Conservation (phyloP, 768 basidiomycete genomes). For the Mycena olivaceomarginata region DNA sequence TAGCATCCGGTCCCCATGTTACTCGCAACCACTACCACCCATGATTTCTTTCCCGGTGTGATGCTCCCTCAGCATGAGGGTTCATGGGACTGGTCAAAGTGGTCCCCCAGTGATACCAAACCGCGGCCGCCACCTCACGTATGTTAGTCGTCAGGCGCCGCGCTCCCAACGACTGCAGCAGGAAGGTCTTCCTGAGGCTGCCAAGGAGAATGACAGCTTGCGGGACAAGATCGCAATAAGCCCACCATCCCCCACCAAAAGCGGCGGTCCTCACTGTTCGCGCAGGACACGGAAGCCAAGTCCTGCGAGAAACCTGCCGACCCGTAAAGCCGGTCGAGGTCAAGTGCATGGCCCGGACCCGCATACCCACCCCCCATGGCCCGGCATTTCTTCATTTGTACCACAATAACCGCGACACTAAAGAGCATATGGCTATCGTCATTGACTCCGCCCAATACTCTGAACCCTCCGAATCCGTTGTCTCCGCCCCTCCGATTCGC, state of each 20-base stretch:
- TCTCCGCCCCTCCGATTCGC: constrained; percentile 80
- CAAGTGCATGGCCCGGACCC: constrained; percentile 96
- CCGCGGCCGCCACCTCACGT: constrained; percentile 71
- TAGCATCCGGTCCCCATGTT: constrained; percentile 83
- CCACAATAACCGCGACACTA: constrained; percentile 93
- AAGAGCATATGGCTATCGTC: constrained; percentile 98
- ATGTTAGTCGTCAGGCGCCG: constrained; percentile 87
- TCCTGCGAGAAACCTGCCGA: constrained; percentile 50
- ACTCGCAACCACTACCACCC: constrained; percentile 91
- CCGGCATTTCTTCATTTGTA: constrained; percentile 95
- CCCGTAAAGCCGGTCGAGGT: constrained; percentile 72
- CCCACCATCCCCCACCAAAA: constrained; percentile 63
- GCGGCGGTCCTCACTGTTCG: constrained; percentile 59
- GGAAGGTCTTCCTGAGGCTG: constrained; percentile 55
- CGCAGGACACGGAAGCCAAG: constrained; percentile 50
- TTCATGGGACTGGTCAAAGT: constrained; percentile 77
- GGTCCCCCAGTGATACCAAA: constrained; percentile 64
- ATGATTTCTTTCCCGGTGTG: constrained; percentile 83
- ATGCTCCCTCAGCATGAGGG: constrained; percentile 71
- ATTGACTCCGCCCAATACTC: constrained; percentile 92
- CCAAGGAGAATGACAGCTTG: constrained; percentile 72
- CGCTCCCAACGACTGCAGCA: constrained; percentile 75
- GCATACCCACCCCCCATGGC: constrained; percentile 97
- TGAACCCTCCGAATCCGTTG: constrained; percentile 55
- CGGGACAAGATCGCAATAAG: constrained; percentile 61